These are phyloP conservation scores for Talaromyces piceae DNA, from an alignment of 2,329 filamentous ascomycete genomes.

Conservation along the genomic window DNA sequence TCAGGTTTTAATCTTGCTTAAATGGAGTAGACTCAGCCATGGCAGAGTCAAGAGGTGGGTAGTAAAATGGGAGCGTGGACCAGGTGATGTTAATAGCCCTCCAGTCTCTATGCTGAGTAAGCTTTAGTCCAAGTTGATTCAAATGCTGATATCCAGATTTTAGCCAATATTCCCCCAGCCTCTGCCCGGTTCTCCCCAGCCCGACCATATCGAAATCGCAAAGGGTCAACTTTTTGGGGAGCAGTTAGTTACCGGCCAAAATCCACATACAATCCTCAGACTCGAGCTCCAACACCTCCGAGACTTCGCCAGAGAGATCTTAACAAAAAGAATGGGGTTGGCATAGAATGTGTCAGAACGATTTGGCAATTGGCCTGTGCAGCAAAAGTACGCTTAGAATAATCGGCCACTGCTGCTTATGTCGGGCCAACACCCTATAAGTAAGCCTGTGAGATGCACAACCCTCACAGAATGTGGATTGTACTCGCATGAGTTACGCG, in stretches of 20 bases:
- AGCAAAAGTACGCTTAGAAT: too few relatives aligned
- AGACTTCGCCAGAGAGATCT: background rate
- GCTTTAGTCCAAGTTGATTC: background rate
- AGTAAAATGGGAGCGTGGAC: too few relatives aligned
- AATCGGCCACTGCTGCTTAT: too few relatives aligned
- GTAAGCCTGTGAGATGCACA: too few relatives aligned
- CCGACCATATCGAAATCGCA: background rate
- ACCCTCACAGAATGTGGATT: too few relatives aligned
- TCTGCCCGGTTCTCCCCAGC: background rate
- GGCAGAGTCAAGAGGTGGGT: too few relatives aligned
- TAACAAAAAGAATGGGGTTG: background rate
- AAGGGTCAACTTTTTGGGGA: background rate
- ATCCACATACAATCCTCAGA: background rate
- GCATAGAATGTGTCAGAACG: too few relatives aligned
- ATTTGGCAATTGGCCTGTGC: background rate
- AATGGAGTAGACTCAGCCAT: too few relatives aligned
- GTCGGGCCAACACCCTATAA: too few relatives aligned
- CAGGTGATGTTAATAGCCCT: background rate
- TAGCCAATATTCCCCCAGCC: background rate
- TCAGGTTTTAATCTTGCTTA: too few relatives aligned
- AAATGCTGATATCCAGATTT: background rate
- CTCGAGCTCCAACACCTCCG: background rate
- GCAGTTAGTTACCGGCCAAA: background rate
- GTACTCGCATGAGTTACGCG: too few relatives aligned
- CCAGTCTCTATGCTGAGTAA: background rate